Evolutionary conservation across 2,329 filamentous ascomycete species (phyloP), one percentile per base, ranked within the genome.

Genomic region (Balansia obtecta): DNA sequence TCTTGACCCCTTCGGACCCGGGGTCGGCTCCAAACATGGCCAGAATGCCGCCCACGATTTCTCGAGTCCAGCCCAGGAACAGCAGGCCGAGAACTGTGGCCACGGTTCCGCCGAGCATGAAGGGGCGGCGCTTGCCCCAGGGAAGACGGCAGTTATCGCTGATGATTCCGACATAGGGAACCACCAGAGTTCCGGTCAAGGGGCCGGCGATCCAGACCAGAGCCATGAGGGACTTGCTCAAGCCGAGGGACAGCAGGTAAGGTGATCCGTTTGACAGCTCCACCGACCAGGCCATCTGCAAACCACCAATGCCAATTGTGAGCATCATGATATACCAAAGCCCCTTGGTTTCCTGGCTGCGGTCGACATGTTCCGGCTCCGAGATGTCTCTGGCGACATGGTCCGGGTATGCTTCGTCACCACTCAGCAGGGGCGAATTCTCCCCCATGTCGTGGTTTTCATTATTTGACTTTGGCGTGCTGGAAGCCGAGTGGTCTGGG

Each of bases 261-360:
- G 87, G 86, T 49, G 91, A 95, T 58, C 90, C 90, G 71, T 95
- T 91, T 49, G 89, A 95, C 41, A 95, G 75, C 67, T 97, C 91
- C 41, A 95, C 89, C 1, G 90, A 90, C 91, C 91, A 97, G 30
- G 91, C 89, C 58, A 97, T 86, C 69, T 97, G 91, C 54, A 97
- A 72, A 22, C 88, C 91, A 53, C 88, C 88, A 57, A 95, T 86
- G 62, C 86, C 83, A 54, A 96, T 74, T 7, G 91, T 95, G 66
- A 97, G 71, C 54, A 95, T 71, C 57, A 94, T 79, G 59, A 97
- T 73, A 66, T 95, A 95, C 82, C 84, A 88, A 44, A 83, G 72
- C 65, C 86, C 90, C 74, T 90, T 95, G 22, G 85, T 84, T 53
- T 78, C 74, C 60, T 88, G 76, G 44, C 55, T 57, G 32, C 63